Evolutionary conservation across 768 basidiomycete species (phyloP).

Genomic region (Sarcodon sp.): DNA sequence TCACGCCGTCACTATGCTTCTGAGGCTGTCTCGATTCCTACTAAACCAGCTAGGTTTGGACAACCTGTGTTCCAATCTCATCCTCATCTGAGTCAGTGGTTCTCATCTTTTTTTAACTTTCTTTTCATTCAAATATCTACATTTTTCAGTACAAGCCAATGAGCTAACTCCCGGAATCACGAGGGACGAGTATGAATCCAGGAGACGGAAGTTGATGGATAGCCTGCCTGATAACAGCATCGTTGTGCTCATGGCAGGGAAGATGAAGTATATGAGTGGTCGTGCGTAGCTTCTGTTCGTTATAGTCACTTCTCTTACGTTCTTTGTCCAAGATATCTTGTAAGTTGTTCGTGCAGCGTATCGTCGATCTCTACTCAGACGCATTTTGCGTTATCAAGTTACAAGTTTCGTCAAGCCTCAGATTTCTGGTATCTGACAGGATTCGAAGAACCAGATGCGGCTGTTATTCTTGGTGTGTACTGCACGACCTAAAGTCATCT

Average conservation of each 20-base stretch:
- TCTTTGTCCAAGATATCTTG: not conserved
- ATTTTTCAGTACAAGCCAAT: slow-evolving; percentile 31
- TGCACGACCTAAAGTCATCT: not conserved
- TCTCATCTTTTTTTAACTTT: not conserved
- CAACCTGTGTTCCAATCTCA: slow-evolving; percentile 73
- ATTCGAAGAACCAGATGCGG: slow-evolving; percentile 88
- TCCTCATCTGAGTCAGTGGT: slow-evolving; percentile 57
- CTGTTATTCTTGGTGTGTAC: slow-evolving; percentile 62
- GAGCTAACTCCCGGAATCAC: slow-evolving; percentile 82
- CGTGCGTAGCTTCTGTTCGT: slow-evolving; percentile 35
- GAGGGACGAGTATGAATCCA: slow-evolving; percentile 59
- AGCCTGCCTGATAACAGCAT: slow-evolving; percentile 57
- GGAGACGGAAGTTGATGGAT: slow-evolving; percentile 62
- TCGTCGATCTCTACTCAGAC: not conserved
- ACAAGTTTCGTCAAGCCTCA: slow-evolving; percentile 88
- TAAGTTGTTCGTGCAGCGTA: slow-evolving; percentile 1
- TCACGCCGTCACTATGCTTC: no score
- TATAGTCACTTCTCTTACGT: not conserved
- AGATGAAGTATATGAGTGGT: slow-evolving; percentile 76
- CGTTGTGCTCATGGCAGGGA: slow-evolving; percentile 68
- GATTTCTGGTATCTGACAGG: slow-evolving; percentile 97
- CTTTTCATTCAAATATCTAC: not conserved
- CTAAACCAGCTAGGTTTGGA: slow-evolving; percentile 67
- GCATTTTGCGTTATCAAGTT: slow-evolving; percentile 33
- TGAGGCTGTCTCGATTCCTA: not conserved